Conservation (phyloP, 371 early-diverging fungal genomes). For the Rhizopus microsporus region DNA sequence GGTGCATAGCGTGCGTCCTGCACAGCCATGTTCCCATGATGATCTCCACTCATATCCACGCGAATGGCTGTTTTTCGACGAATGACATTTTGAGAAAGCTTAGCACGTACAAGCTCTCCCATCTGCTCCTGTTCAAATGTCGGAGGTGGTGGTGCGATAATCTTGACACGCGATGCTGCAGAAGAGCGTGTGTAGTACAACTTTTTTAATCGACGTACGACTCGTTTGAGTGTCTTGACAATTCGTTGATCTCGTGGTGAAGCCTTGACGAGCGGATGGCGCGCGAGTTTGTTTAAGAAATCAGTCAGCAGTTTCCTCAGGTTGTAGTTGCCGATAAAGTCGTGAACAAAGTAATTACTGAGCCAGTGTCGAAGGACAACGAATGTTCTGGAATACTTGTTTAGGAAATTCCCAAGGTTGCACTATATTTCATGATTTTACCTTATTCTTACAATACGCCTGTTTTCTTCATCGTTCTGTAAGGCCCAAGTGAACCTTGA, state of each 20-base stretch:
- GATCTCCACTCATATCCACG: slow-evolving; percentile 27
- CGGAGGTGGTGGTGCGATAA: slow-evolving; percentile 37
- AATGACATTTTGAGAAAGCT: slow-evolving; percentile 30
- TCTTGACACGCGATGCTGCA: slow-evolving; percentile 29
- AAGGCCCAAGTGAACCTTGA: slow-evolving; percentile 65
- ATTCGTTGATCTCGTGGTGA: slow-evolving; percentile 62
- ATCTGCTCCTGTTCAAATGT: slow-evolving; percentile 33
- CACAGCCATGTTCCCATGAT: slow-evolving; percentile 40
- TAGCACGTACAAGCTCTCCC: slow-evolving; percentile 33
- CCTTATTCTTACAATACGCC: slow-evolving; percentile 64
- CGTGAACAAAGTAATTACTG: slow-evolving; percentile 65
- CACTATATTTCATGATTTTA: slow-evolving; percentile 7
- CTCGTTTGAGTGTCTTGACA: slow-evolving; percentile 55
- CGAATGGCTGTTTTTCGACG: slow-evolving; percentile 26
- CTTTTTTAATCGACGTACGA: slow-evolving; percentile 48
- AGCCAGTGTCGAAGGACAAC: slow-evolving; percentile 72
- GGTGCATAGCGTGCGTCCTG: slow-evolving; percentile 37
- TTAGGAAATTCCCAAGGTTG: not conserved
- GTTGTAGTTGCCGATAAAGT: slow-evolving; percentile 54
- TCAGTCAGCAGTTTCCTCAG: slow-evolving; percentile 47
- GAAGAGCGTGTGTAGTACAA: slow-evolving; percentile 36
- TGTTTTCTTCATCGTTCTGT: slow-evolving; percentile 50
- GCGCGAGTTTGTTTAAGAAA: slow-evolving; percentile 45
- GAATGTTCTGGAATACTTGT: slow-evolving; percentile 52
- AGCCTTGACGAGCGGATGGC: slow-evolving; percentile 44